Conservation (phyloP, 495 filamentous ascomycete species). For the Cercophora newfieldiana region DNA sequence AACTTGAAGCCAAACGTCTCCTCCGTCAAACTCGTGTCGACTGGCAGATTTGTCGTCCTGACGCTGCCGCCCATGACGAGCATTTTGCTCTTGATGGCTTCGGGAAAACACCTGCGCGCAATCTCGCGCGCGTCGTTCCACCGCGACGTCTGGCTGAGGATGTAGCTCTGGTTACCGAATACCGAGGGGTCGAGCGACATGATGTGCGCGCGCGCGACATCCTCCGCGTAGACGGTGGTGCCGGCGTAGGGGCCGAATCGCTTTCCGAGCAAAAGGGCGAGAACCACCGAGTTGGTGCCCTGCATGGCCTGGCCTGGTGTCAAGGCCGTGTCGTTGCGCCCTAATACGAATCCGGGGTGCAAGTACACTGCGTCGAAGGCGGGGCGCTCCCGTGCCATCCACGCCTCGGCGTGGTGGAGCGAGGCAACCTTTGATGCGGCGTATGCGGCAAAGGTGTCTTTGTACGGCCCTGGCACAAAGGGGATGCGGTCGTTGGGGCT, state of each 20-base stretch:
- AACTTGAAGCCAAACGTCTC: conserved; percentile 50
- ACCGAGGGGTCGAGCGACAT: conserved; percentile 41
- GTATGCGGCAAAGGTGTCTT: conserved; percentile 39
- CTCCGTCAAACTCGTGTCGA: conserved; percentile 47
- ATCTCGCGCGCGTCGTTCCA: conserved; percentile 50
- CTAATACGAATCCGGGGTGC: conserved; percentile 47
- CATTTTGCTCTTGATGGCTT: conserved; percentile 39
- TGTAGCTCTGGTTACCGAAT: conserved; percentile 41
- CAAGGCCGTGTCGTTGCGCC: conserved; percentile 43
- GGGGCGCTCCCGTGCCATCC: conserved; percentile 41
- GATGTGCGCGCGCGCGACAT: conserved; percentile 48
- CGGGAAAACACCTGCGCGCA: conserved; percentile 41
- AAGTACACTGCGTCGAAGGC: conserved; percentile 49
- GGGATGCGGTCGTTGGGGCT: conserved; percentile 30
- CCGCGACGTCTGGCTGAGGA: conserved; percentile 32
- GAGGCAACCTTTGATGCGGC: conserved; percentile 45
- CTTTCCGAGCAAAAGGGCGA: conserved; percentile 39
- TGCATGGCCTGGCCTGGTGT: conserved; percentile 34
- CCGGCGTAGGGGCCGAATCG: conserved; percentile 32
- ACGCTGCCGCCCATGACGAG: conserved; percentile 42
- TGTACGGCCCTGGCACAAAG: conserved; percentile 39
- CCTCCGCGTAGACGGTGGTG: conserved; percentile 43
- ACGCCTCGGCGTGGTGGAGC: conserved; percentile 44
- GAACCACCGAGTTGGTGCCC: conserved; percentile 39
- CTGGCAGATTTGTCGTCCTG: conserved; percentile 35